Evolutionary conservation across 495 filamentous ascomycete species (phyloP).

Genomic region (Aspergillus wentii): DNA sequence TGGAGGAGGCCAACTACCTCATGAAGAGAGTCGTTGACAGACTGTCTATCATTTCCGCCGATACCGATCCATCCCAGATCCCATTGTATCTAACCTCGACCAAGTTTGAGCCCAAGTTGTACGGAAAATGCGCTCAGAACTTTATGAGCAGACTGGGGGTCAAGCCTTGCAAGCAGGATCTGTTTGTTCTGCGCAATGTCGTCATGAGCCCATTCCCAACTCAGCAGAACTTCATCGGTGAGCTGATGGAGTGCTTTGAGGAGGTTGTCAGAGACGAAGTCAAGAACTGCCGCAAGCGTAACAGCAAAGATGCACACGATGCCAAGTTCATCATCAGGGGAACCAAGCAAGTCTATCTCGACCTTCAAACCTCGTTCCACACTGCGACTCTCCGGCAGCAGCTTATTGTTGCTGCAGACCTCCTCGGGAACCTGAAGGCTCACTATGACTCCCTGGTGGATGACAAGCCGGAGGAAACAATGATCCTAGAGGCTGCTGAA

Average conservation of each 20-base stretch:
- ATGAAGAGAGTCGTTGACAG: constrained; percentile 36
- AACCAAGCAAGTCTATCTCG: constrained; percentile 24
- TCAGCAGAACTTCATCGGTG: constrained; percentile 24
- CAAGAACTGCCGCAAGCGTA: constrained; percentile 22
- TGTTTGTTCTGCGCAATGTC: constrained; percentile 36
- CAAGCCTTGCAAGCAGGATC: constrained; percentile 15
- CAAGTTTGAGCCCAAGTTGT: constrained; percentile 26
- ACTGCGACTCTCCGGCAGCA: constrained; percentile 25
- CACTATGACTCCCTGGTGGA: too few relatives aligned
- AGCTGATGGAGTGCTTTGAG: constrained; percentile 19
- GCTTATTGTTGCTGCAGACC: constrained; percentile 22
- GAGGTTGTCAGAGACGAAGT: constrained; percentile 25
- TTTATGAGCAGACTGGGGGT: constrained; percentile 36
- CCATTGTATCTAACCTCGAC: constrained; percentile 41
- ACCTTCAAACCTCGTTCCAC: constrained; percentile 29
- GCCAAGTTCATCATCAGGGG: constrained; percentile 32
- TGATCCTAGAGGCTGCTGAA: too few relatives aligned
- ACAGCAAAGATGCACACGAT: constrained; percentile 14
- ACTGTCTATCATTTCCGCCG: constrained; percentile 29
- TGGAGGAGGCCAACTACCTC: constrained; percentile 48
- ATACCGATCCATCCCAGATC: constrained; percentile 30
- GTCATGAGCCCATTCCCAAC: constrained; percentile 39
- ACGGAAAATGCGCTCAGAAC: constrained; percentile 33
- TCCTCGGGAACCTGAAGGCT: too few relatives aligned
- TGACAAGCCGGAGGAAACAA: too few relatives aligned